Conservation (phyloP, 2,329 filamentous ascomycete genomes). For the Exophiala xenobiotica region DNA sequence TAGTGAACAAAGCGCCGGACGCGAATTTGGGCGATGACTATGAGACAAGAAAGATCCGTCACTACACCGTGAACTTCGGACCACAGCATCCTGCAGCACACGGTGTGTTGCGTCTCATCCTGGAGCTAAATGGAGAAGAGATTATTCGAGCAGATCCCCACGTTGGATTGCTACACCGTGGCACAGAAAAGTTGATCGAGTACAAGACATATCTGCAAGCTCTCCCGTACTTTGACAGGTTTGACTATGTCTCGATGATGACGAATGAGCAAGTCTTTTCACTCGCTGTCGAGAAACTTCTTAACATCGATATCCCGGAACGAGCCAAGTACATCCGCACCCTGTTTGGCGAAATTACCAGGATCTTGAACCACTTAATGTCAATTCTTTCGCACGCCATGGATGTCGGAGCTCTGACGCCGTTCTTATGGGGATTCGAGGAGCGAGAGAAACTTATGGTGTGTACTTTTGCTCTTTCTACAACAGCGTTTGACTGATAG, state of each 20-base stretch:
- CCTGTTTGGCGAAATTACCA: conserved; percentile 90
- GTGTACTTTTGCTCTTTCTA: conserved; percentile 40
- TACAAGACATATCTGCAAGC: conserved; percentile 99
- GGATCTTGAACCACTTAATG: conserved; percentile 96
- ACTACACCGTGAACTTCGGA: conserved; percentile 99
- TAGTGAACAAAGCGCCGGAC: conserved; percentile 41
- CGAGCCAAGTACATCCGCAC: conserved; percentile 97
- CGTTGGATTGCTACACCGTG: conserved; percentile 91
- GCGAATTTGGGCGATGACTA: conserved; percentile 50
- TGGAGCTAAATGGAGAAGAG: conserved; percentile 96
- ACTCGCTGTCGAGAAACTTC: conserved; percentile 92
- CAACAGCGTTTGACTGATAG: conserved; percentile 4
- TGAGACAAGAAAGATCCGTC: conserved; percentile 79
- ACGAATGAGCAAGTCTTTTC: conserved; percentile 99
- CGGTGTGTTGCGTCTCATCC: conserved; percentile 94
- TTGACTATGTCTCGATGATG: conserved; percentile 99
- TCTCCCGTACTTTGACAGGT: conserved; percentile 94
- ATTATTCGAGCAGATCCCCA: conserved; percentile 96
- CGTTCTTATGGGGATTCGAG: conserved; percentile 99
- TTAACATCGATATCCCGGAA: conserved; percentile 94
- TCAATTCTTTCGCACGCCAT: conserved; percentile 95
- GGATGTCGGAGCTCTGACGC: conserved; percentile 97
- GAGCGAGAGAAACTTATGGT: conserved; percentile 99
- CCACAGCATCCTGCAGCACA: conserved; percentile 98
- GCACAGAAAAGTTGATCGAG: conserved; percentile 99